Percentiles rank a stretch among this genome's conserved stretches.
Evolutionary conservation across 257 asterid genomes (phyloP).

Genomic region (Primulina eburnea): DNA sequence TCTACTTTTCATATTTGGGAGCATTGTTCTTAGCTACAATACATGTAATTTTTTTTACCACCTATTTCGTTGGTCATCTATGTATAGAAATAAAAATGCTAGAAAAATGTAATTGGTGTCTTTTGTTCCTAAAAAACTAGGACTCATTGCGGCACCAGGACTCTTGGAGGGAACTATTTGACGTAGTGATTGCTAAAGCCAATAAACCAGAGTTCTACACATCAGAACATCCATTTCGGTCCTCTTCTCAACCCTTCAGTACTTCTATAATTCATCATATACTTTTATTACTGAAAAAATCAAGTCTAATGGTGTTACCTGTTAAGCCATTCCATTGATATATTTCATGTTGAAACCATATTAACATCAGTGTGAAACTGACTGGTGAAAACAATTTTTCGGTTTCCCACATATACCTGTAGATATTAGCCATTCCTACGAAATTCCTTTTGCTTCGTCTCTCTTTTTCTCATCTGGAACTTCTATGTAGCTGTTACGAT

Average conservation of each 20-base stretch:
- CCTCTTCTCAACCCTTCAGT: slow-evolving; percentile 24
- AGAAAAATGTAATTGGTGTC: slow-evolving; percentile 20
- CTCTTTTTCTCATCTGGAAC: not conserved
- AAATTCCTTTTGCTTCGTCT: too few species aligned
- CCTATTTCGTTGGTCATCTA: not conserved
- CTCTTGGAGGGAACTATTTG: slow-evolving; percentile 96
- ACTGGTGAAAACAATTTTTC: not conserved
- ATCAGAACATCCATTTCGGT: slow-evolving; percentile 98
- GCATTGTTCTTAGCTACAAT: slow-evolving; percentile 5
- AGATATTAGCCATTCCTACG: not conserved
- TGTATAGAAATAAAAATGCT: slow-evolving; percentile 1
- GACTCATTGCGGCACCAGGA: slow-evolving; percentile 75
- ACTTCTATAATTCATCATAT: slow-evolving; percentile 12
- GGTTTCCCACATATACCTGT: not conserved
- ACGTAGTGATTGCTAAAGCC: slow-evolving; percentile 92
- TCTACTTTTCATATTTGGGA: slow-evolving; percentile 17
- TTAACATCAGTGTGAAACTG: not conserved
- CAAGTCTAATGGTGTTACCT: not conserved
- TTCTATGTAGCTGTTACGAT: slow-evolving; percentile 66
- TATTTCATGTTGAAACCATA: not conserved
- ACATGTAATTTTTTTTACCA: not conserved
- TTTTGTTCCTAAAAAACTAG: slow-evolving; percentile 37
- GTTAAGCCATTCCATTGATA: not conserved
- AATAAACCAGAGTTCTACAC: slow-evolving; percentile 96
- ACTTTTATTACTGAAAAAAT: not conserved